Evolutionary conservation across 1,139 yeast genomes (phyloP).

Genomic region (Debaryomycetaceae sp.): DNA sequence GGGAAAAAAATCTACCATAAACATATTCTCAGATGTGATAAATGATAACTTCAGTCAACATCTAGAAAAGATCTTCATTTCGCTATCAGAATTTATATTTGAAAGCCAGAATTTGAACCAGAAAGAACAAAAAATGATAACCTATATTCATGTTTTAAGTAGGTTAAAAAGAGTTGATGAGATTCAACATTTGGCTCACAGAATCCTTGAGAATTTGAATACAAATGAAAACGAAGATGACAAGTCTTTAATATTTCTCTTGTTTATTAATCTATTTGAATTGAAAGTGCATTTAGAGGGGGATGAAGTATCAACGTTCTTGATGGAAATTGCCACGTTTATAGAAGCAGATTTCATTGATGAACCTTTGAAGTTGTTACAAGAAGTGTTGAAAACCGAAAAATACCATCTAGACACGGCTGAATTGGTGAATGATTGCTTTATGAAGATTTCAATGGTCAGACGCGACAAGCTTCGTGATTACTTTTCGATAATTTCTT

Average conservation of each 20-base stretch:
- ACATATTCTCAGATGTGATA: not conserved
- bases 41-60: not conserved
- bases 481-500: not conserved
- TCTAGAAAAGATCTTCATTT: too few species aligned
- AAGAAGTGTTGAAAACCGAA: conserved; percentile 11
- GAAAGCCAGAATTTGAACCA: not conserved
- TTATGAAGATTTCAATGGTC: conserved; percentile 21
- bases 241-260: not conserved
- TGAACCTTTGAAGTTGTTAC: conserved; percentile 21
- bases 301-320: conserved; percentile 8
- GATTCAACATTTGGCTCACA: not conserved
- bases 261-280: not conserved
- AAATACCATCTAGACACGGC: conserved; percentile 9
- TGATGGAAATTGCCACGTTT: conserved; percentile 22
- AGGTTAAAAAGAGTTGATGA: not conserved
- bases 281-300: not conserved
- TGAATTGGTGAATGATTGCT: conserved; percentile 30
- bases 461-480: conserved; percentile 8
- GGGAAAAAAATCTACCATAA: not conserved
- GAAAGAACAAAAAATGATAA: conserved; percentile 1
- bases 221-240: not conserved
- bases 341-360: conserved; percentile 26
- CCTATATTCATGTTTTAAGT: conserved; percentile 7
- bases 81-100: not conserved
- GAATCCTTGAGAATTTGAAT: conserved; percentile 1